Percentiles rank a stretch among this genome's conserved stretches.
Evolutionary conservation across 106 monocot species (phyloP).

Genomic region (Dendrobium officinale): DNA sequence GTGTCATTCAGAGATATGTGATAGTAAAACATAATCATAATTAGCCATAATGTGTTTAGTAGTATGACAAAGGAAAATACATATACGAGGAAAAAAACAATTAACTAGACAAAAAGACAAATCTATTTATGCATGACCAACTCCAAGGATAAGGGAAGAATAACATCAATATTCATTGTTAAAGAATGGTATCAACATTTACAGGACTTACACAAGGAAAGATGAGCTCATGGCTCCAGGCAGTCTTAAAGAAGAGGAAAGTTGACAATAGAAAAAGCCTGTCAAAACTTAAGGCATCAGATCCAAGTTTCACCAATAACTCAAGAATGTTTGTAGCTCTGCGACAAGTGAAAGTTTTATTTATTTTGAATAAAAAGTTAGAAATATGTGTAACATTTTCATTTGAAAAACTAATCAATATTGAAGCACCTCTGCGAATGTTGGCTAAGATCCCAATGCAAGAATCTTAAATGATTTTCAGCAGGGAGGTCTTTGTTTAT

Average conservation of each 20-base stretch:
- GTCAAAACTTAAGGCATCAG: constrained; percentile 66
- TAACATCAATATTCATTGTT: not conserved
- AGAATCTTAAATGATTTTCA: constrained; percentile 57
- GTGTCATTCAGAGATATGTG: not conserved
- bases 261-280: constrained; percentile 59
- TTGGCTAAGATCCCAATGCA: constrained; percentile 92
- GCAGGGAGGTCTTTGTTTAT: constrained; percentile 54
- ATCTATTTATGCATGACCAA: no score
- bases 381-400: not conserved
- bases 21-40: not conserved
- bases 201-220: constrained; percentile 20
- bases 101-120: no score
- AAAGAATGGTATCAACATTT: not conserved
- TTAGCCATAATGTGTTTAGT: not conserved
- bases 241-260: constrained; percentile 24
- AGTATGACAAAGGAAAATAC: not conserved
- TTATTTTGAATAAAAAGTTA: not conserved
- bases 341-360: constrained; percentile 15
- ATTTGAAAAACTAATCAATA: not conserved
- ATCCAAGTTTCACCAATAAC: constrained; percentile 51
- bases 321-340: constrained; percentile 48
- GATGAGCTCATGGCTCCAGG: constrained; percentile 18
- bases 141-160: not conserved
- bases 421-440: constrained; percentile 50
- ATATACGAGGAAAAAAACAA: not conserved